A percentile compares a stretch with the other conserved stretches of the same genome.
Conservation (phyloP, 495 filamentous ascomycete genomes). For the Annulohypoxylon bovei region DNA sequence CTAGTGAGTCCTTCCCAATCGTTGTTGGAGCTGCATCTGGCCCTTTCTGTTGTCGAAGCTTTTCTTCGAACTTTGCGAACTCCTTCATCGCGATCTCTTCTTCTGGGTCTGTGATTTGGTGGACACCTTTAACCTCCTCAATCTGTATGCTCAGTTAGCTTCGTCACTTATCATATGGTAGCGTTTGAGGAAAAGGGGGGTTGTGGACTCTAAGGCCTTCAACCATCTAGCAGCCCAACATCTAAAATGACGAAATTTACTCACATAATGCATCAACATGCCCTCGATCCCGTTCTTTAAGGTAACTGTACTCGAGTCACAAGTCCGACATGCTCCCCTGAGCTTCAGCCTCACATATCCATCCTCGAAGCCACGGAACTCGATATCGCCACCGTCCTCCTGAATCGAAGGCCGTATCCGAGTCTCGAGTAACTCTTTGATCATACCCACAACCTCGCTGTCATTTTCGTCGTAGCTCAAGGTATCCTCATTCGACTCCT, state of each 20-base stretch:
- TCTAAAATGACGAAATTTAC: slow-evolving; percentile 31
- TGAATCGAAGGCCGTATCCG: slow-evolving; percentile 94
- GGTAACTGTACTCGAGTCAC: slow-evolving; percentile 94
- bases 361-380: slow-evolving; percentile 87
- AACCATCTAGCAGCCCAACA: not conserved
- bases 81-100: slow-evolving; percentile 90
- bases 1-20: slow-evolving; percentile 71
- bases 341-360: slow-evolving; percentile 88
- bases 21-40: slow-evolving; percentile 61
- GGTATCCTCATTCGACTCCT: slow-evolving; percentile 66
- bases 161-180: slow-evolving; percentile 6
- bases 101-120: slow-evolving; percentile 90
- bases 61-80: slow-evolving; percentile 97
- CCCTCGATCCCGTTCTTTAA: slow-evolving; percentile 96
- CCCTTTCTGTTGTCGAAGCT: slow-evolving; percentile 80
- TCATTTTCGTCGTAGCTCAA: slow-evolving; percentile 85
- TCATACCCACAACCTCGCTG: slow-evolving; percentile 94
- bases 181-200: not conserved
- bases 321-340: slow-evolving; percentile 91
- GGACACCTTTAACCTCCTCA: slow-evolving; percentile 92
- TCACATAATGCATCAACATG: slow-evolving; percentile 84
- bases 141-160: slow-evolving; percentile 66
- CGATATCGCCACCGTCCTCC: slow-evolving; percentile 97
- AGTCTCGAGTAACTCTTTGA: slow-evolving; percentile 98
- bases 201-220: not conserved